Percentiles rank a stretch among this genome's conserved stretches.
Evolutionary conservation across 306 rosid genomes (phyloP).

Genomic region (Prunus armeniaca): DNA sequence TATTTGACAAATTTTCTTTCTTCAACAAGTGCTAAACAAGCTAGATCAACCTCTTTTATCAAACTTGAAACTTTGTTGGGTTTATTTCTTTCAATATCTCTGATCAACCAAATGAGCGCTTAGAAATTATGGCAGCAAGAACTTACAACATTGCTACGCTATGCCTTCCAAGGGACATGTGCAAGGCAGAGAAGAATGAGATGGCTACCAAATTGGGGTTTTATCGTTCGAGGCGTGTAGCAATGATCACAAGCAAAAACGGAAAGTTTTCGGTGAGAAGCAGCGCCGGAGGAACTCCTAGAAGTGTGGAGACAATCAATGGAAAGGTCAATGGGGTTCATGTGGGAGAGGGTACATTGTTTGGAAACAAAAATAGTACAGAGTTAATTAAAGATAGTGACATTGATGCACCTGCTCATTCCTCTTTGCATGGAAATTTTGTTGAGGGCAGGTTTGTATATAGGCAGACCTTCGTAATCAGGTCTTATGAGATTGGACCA

Average conservation of each 20-base stretch:
- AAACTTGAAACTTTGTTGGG: conserved; percentile 4
- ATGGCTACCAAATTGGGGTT: not conserved
- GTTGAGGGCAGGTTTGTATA: conserved; percentile 64
- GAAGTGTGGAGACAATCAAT: conserved; percentile 34
- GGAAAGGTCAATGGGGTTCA: conserved; percentile 57
- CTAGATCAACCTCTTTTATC: conserved; percentile 1
- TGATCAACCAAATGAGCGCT: conserved; percentile 5
- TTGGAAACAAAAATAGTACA: not conserved
- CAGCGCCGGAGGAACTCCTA: conserved; percentile 3
- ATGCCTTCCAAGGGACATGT: conserved; percentile 13
- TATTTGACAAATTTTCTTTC: not conserved
- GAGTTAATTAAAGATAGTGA: conserved; percentile 18
- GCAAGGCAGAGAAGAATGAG: conserved; percentile 22
- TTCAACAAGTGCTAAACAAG: conserved; percentile 12
- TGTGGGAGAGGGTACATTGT: conserved; percentile 22
- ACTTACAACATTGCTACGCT: not conserved
- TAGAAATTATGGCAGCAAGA: conserved; percentile 26
- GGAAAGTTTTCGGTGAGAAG: conserved; percentile 24
- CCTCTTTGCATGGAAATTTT: conserved; percentile 61
- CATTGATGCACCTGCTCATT: conserved; percentile 39
- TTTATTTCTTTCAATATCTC: not conserved
- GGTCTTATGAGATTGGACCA: conserved; percentile 79
- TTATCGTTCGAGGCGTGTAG: conserved; percentile 7
- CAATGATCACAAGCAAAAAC: not conserved
- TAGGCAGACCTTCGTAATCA: conserved; percentile 55